Evolutionary conservation across 768 basidiomycete species (phyloP).

Genomic region (Kwoniella sp.): DNA sequence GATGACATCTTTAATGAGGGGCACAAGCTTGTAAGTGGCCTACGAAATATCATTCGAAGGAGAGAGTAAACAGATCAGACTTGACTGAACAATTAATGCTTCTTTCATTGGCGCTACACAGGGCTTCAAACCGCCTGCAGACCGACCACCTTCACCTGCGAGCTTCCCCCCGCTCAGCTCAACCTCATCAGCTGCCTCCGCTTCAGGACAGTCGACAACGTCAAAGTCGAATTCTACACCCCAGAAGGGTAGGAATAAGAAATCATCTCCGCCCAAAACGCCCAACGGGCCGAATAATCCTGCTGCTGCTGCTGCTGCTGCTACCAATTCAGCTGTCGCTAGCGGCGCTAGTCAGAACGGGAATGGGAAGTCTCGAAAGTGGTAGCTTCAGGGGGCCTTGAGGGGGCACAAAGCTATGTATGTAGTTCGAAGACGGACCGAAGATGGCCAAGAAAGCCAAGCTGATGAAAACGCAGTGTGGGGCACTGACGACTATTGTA

Average conservation of each 20-base stretch:
- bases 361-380: neutral
- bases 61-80: too few relatives aligned
- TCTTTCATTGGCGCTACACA: neutral
- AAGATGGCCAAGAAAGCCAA: neutral
- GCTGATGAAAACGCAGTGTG: neutral
- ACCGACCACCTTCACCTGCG: constrained; percentile 11
- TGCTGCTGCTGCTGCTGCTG: neutral
- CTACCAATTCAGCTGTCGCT: too few relatives aligned
- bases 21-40: constrained; percentile 51
- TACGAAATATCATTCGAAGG: too few relatives aligned
- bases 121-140: constrained; percentile 41
- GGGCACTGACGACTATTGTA: neutral
- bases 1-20: constrained; percentile 63
- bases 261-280: constrained; percentile 1
- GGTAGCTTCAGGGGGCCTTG: too few relatives aligned
- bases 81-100: neutral
- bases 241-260: constrained; percentile 1
- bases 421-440: too few relatives aligned
- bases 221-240: neutral
- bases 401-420: too few relatives aligned
- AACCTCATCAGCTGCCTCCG: too few relatives aligned
- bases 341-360: neutral
- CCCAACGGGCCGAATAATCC: neutral
- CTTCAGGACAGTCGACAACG: too few relatives aligned
- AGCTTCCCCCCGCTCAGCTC: constrained; percentile 15